These are phyloP conservation scores for Cyclostephanos tholiformis DNA, from an alignment of 108 stramenopile species.

Conservation along the genomic window DNA sequence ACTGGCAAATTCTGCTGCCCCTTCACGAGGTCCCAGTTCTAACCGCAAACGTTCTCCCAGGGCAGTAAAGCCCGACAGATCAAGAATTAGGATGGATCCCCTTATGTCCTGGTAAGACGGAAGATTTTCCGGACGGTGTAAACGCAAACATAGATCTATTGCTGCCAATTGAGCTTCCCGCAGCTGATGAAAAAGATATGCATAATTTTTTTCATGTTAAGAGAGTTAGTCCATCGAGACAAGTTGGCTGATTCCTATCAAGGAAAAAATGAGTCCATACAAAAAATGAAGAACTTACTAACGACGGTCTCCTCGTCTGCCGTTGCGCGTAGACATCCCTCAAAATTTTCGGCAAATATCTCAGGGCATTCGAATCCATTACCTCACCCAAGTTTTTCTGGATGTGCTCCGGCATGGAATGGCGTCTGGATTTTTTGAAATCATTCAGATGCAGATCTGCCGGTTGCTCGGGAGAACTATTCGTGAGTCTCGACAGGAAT, in stretches of 20 bases:
- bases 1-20: constrained; percentile 55
- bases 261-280: not conserved
- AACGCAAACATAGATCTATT: constrained; percentile 43
- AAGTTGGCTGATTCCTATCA: too few species aligned
- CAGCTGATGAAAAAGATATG: constrained; percentile 10
- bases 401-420: constrained; percentile 16
- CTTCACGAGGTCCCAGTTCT: constrained; percentile 49
- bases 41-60: constrained; percentile 52
- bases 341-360: constrained; percentile 50
- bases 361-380: constrained; percentile 42
- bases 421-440: not conserved
- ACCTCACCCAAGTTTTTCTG: constrained; percentile 22
- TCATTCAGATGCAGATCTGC: too few species aligned
- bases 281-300: constrained; percentile 13
- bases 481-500: too few species aligned
- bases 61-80: constrained; percentile 56
- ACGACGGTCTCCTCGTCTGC: constrained; percentile 16
- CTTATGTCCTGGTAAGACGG: constrained; percentile 47
- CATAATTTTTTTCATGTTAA: not conserved
- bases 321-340: constrained; percentile 51
- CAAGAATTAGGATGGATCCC: constrained; percentile 52
- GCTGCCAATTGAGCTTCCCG: constrained; percentile 39
- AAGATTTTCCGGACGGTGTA: constrained; percentile 40
- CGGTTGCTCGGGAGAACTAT: not conserved
- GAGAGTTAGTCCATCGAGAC: not conserved